Evolutionary conservation across 192 early-diverging fungal genomes (phyloP), one percentile per base, ranked within the genome.

Genomic region (Backusella circina): DNA sequence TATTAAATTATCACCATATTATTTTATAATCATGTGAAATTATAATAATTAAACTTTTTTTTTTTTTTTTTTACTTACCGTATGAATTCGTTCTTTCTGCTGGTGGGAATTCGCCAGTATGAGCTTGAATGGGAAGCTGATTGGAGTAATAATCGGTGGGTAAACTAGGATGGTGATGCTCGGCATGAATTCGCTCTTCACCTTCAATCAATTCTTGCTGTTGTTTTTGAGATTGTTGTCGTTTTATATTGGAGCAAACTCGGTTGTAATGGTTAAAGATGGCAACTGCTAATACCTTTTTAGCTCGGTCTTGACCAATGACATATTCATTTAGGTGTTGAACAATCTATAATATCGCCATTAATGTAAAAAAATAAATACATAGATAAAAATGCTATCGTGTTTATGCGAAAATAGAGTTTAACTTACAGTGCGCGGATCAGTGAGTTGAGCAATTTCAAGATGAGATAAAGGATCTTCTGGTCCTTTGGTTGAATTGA

Each of bases 231-330:
- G 77, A 77, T 38, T 86, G 83, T 38, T 80, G 76, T 68, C 84
- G 79, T 9, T 86, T 80, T 37, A 91, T 65, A 74, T 96, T 96
- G n/a, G 91, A 88, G 3, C 87, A 84, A 5, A 95, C 86, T 7
- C 95, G 86, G 23, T 85, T 88, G 80, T 96, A 95, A 79, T 96
- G 95, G 77, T 94, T 95, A 80, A 92, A 93, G 12, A 96, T 90
- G 13, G 95, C 93, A 7, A 95, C 94, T 3, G 95, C 85, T 36
- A 96, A 77, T 12, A 90, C 91, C 81, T 91, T 91, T 78, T 96
- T 96, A 16, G 94, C 88, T 21, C 88, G 85, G 30, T 92, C 92
- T 80, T 96, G 95, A 12, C 94, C 94, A 74, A 96, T 94, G 10
- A 96, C 91, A 79, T 94, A 94, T 54, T 95, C 92, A 84, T 96